Evolutionary conservation across 441 rosid genomes (phyloP).

Genomic region (Croton laevigatus): DNA sequence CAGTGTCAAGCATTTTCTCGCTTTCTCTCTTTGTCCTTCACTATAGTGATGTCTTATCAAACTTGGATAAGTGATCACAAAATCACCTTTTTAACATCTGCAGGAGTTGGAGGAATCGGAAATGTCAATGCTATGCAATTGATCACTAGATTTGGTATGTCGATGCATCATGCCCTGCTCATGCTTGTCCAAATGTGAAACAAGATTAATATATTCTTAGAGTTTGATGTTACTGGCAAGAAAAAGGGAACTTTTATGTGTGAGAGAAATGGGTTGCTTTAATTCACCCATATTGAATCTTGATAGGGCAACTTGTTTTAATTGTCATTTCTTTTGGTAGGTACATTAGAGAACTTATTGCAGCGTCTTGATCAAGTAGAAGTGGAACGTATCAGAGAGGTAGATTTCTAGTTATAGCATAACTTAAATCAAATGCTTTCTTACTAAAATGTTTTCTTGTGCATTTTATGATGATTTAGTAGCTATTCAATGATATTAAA

Average conservation of each 20-base stretch:
- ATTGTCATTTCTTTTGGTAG: constrained; percentile 34
- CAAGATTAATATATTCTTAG: not conserved
- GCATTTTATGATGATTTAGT: not conserved
- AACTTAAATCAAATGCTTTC: constrained; percentile 12
- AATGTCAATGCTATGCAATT: constrained; percentile 71
- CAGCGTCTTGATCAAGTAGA: constrained; percentile 64
- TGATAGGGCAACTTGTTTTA: constrained; percentile 14
- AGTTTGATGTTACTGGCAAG: not conserved
- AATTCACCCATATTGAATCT: not conserved
- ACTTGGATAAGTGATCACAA: not conserved
- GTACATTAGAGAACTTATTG: constrained; percentile 73
- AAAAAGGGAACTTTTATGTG: not conserved
- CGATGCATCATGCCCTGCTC: constrained; percentile 7
- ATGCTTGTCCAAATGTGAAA: constrained; percentile 11
- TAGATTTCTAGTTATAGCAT: constrained; percentile 19
- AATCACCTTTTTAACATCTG: constrained; percentile 22
- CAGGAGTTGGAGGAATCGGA: constrained; percentile 94
- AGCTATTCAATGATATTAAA: too few relatives aligned
- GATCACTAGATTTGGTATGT: constrained; percentile 73
- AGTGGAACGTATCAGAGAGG: constrained; percentile 63
- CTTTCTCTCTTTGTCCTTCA: not conserved
- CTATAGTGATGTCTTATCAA: not conserved
- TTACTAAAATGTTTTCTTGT: constrained; percentile 7
- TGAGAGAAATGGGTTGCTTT: not conserved
- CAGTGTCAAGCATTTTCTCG: not conserved